Percentiles rank a stretch among this genome's conserved stretches.
Evolutionary conservation across 495 filamentous ascomycete genomes (phyloP).

Genomic region (Parathielavia hyrcaniae): DNA sequence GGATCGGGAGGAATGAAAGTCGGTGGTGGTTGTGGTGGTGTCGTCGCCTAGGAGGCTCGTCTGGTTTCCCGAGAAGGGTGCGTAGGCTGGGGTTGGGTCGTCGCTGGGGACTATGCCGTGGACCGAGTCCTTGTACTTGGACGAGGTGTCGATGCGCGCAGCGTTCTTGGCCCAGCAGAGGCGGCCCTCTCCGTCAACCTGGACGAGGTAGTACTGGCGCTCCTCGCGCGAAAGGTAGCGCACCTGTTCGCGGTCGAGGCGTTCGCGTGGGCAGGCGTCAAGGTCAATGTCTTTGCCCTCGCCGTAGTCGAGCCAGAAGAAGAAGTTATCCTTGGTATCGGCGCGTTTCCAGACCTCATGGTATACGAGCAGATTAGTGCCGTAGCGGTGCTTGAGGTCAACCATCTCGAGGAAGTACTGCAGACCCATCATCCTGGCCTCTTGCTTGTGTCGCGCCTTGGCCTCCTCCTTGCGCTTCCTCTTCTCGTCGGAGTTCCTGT

Average conservation of each 20-base stretch:
- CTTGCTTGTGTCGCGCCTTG: slow-evolving; percentile 44
- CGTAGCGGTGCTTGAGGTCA: slow-evolving; percentile 82
- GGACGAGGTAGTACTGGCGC: slow-evolving; percentile 63
- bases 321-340: slow-evolving; percentile 80
- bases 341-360: slow-evolving; percentile 75
- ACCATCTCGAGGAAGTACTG: slow-evolving; percentile 94
- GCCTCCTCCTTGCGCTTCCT: slow-evolving; percentile 40
- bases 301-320: slow-evolving; percentile 91
- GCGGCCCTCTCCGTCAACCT: slow-evolving; percentile 58
- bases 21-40: slow-evolving; percentile 13
- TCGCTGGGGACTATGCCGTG: slow-evolving; percentile 65
- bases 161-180: slow-evolving; percentile 79
- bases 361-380: slow-evolving; percentile 75
- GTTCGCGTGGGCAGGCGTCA: slow-evolving; percentile 54
- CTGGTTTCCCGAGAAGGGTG: slow-evolving; percentile 15
- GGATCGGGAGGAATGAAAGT: slow-evolving; percentile 11
- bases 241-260: slow-evolving; percentile 62
- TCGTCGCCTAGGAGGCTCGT: slow-evolving; percentile 22
- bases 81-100: slow-evolving; percentile 52
- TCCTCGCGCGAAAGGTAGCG: slow-evolving; percentile 70
- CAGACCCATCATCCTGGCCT: slow-evolving; percentile 74
- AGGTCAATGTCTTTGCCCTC: slow-evolving; percentile 57
- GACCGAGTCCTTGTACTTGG: slow-evolving; percentile 70
- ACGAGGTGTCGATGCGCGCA: slow-evolving; percentile 64
- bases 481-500: slow-evolving; percentile 23